phyloP scores from a whole-genome alignment of 116 monocot genomes.

The Dioscorea cayenensis region DNA sequence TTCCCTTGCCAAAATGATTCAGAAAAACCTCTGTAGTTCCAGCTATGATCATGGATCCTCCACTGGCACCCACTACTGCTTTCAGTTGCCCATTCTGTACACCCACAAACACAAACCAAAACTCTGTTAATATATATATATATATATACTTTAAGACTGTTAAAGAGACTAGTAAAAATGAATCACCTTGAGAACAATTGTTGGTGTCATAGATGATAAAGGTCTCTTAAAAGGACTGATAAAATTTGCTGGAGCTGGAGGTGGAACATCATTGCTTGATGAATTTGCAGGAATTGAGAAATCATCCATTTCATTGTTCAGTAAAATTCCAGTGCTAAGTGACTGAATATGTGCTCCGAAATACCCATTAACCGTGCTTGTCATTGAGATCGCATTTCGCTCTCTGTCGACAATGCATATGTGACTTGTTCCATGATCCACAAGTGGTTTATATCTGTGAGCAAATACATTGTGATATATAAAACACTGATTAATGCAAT shows the following conservation, averaged over 20 bases:
- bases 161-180: not conserved
- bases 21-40: conserved; percentile 65
- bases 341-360: conserved; percentile 72
- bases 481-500: too few species aligned
- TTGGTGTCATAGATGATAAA: conserved; percentile 90
- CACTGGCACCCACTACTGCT: conserved; percentile 76
- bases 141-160: too few species aligned
- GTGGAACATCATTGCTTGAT: conserved; percentile 31
- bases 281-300: conserved; percentile 66
- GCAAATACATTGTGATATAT: not conserved
- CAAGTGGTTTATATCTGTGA: conserved; percentile 70
- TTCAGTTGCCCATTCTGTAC: conserved; percentile 73
- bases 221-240: conserved; percentile 75
- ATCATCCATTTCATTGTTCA: conserved; percentile 99
- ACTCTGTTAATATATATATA: too few species aligned
- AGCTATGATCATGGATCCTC: conserved; percentile 80
- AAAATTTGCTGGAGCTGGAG: conserved; percentile 85
- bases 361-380: conserved; percentile 74
- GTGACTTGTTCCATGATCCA: conserved; percentile 94
- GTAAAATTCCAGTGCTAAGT: conserved; percentile 74
- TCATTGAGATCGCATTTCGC: conserved; percentile 90
- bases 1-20: conserved; percentile 67
- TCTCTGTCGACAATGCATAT: conserved; percentile 68
- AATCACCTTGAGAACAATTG: conserved; percentile 76
- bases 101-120: not conserved